Percentiles rank a stretch among this genome's conserved stretches.
Evolutionary conservation across 345 rosid species (phyloP).

Genomic region (Rhodamnia rubescens): DNA sequence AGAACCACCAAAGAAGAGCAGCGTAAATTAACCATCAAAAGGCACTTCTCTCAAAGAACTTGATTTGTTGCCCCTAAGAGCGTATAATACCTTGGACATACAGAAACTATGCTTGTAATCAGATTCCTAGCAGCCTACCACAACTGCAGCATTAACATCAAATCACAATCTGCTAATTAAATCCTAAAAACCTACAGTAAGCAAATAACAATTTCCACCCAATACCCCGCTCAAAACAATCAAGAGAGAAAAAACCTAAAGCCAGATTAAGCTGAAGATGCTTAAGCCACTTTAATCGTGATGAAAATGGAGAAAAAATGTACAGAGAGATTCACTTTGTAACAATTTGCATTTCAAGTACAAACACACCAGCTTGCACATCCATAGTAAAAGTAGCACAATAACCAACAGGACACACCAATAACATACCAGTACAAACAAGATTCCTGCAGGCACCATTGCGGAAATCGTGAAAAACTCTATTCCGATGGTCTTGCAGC

Average conservation of each 20-base stretch:
- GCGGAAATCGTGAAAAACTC: constrained; percentile 99
- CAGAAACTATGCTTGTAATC: neutral
- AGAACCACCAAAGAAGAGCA: neutral
- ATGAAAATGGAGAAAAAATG: neutral
- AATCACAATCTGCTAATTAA: neutral
- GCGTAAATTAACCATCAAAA: neutral
- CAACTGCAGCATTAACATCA: neutral
- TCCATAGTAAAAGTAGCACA: neutral
- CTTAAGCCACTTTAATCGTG: neutral
- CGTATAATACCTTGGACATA: neutral
- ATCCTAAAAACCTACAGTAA: neutral
- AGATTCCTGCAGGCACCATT: constrained; percentile 99
- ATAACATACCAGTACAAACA: constrained; percentile 84
- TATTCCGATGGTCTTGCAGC: constrained; percentile 99
- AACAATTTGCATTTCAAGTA: neutral
- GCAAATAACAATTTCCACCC: neutral
- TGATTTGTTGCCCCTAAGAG: neutral
- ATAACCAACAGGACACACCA: neutral
- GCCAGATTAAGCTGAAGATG: neutral
- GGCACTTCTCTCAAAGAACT: neutral
- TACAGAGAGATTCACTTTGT: neutral
- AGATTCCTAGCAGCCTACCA: neutral
- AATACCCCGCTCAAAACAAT: neutral
- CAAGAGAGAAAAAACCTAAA: neutral
- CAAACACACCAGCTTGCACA: neutral